Evolutionary conservation across 805 yeast species (phyloP), one percentile per base, ranked within the genome.

Genomic region (Kluyveromyces starmeri): DNA sequence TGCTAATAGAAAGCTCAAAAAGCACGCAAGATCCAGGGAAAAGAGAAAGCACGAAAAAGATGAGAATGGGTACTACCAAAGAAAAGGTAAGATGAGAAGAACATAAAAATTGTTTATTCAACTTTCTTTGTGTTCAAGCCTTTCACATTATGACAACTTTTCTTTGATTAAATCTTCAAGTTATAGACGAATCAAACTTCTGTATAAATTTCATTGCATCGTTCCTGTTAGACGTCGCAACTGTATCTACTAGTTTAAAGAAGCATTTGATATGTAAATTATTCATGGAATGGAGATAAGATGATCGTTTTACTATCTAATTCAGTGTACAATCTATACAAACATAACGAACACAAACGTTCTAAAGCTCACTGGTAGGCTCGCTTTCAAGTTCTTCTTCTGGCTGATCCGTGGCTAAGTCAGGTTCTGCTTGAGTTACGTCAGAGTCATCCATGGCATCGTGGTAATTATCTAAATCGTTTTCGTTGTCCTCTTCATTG

Each of bases 41-140:
- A 83, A 79, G 65, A 71, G 95, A 56, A 80, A 72, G 51, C 74
- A 67, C 33, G 75, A 71, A 34, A 81, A 73, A 55, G 94, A 83
- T 51, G 88, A 73, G 20, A 80, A 73, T 52, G 94, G 94, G 0
- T 75, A 64, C 45, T 83, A 81, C 48, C 81, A 72, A 44, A 64
- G 76, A 10, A 83, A 77, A 55, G 75, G 70, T 51, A 75, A 69
- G 55, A 65, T 48, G 36, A 51, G 51, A 37, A 53, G 55, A 41
- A 27, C 30, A 2, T 53, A 42, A 32, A 23, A 17, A 13, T 27
- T 23, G 26, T n/a, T n/a, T n/a, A n/a, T n/a, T n/a, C n/a, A n/a
- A n/a, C n/a, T n/a, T 13, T 10, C 8, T 18, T 23, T 11, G 11
- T 5, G 12, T 7, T n/a, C n/a, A n/a, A 7, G 11, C 11, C 6